phyloP scores from a whole-genome alignment of 768 basidiomycete species.

The Rhodotorula diobovata region DNA sequence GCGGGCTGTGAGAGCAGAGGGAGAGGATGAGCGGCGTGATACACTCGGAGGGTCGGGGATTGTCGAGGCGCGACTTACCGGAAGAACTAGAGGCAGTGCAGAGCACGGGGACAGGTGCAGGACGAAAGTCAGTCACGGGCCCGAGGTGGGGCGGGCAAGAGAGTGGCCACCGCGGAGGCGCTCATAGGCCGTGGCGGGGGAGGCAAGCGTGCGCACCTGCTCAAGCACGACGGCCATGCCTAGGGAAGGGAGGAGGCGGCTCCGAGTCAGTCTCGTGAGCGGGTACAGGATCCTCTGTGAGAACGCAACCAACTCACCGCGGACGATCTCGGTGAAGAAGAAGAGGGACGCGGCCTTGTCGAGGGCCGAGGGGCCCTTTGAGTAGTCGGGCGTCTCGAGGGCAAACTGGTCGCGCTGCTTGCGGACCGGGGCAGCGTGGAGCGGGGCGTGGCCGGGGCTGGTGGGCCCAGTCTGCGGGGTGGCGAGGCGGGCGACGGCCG shows the following conservation, averaged over 20 bases:
- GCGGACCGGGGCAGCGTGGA: conserved; percentile 9
- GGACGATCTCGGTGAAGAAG: conserved; percentile 96
- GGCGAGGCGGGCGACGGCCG: conserved; percentile 24
- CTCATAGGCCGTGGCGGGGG: neutral
- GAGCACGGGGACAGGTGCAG: neutral
- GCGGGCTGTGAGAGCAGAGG: conserved; percentile 78
- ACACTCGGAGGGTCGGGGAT: accelerated
- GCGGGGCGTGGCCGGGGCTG: conserved; percentile 13
- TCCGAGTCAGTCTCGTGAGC: neutral
- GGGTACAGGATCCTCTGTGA: too few relatives aligned
- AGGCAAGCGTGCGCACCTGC: conserved; percentile 41
- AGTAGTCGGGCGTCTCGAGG: conserved; percentile 44
- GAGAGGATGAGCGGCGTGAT: neutral
- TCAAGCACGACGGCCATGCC: conserved; percentile 94
- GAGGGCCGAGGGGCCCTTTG: conserved; percentile 72
- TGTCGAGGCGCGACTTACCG: conserved; percentile 15
- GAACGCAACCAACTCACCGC: conserved; percentile 59
- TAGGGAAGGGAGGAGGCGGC: conserved; percentile 48
- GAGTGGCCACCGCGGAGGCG: neutral
- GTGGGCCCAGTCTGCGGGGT: conserved; percentile 27
- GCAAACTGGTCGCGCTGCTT: conserved; percentile 19
- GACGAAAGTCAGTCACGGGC: neutral
- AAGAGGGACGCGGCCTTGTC: conserved; percentile 95
- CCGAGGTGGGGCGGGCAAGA: neutral
- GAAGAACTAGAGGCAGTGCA: conserved; percentile 27